A percentile compares a stretch with the other conserved stretches of the same genome.
phyloP scores from a whole-genome alignment of 768 basidiomycete genomes.

The Collybia nuda region DNA sequence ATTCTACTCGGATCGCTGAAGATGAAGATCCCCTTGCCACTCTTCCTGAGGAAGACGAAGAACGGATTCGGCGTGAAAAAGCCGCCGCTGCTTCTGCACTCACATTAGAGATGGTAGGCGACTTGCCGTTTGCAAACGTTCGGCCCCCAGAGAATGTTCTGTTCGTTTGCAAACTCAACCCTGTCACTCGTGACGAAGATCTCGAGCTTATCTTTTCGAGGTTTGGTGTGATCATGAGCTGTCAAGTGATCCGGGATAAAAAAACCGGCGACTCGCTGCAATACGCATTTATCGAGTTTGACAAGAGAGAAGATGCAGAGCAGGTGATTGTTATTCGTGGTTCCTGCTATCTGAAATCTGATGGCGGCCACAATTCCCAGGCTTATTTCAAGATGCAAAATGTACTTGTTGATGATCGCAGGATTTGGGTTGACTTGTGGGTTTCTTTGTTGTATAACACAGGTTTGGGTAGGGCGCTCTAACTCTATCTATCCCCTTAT shows the following conservation, averaged over 20 bases:
- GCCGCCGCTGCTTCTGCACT: constrained; percentile 92
- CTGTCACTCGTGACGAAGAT: constrained; percentile 94
- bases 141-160: constrained; percentile 97
- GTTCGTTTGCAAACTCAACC: constrained; percentile 98
- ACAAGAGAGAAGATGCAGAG: constrained; percentile 90
- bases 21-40: constrained; percentile 88
- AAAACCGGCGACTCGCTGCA: constrained; percentile 95
- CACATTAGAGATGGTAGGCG: constrained; percentile 99
- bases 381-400: constrained; percentile 99
- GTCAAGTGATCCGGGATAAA: constrained; percentile 96
- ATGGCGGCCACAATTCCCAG: constrained; percentile 32
- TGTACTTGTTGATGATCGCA: constrained; percentile 93
- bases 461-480: constrained; percentile 8
- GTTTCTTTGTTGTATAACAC: constrained; percentile 25
- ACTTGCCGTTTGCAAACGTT: constrained; percentile 96
- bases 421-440: constrained; percentile 99
- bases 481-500: constrained; percentile 19
- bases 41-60: constrained; percentile 84
- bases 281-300: constrained; percentile 99
- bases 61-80: constrained; percentile 75
- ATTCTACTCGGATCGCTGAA: constrained; percentile 87
- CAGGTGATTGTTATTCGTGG: constrained; percentile 51
- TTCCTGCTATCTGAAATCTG: not conserved
- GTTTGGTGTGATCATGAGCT: constrained; percentile 94
- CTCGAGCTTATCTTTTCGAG: constrained; percentile 96